Percentiles rank a stretch among this genome's conserved stretches.
These are phyloP conservation scores for Amphibolis antarctica DNA, from an alignment of 106 monocot species.

Conservation along the genomic window DNA sequence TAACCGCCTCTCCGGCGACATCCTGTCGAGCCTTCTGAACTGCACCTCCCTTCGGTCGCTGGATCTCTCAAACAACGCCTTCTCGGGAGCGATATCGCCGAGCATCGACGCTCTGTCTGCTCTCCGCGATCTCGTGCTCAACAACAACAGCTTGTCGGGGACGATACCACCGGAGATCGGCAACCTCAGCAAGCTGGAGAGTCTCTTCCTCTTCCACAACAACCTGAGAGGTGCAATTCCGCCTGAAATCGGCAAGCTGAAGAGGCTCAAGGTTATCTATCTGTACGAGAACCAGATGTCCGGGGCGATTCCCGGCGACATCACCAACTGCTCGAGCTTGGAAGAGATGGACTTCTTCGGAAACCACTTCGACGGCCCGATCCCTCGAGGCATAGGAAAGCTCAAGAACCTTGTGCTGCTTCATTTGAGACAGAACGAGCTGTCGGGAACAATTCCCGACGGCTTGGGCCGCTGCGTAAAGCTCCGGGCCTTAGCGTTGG, in stretches of 20 bases:
- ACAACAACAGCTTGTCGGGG: slow-evolving; percentile 70
- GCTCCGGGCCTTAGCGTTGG: slow-evolving; percentile 57
- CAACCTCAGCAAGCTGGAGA: slow-evolving; percentile 53
- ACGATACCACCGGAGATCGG: slow-evolving; percentile 54
- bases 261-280: slow-evolving; percentile 38
- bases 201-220: slow-evolving; percentile 69
- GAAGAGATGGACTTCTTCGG: slow-evolving; percentile 83
- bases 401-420: slow-evolving; percentile 58
- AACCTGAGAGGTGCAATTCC: slow-evolving; percentile 48
- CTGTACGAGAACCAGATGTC: slow-evolving; percentile 85
- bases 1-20: slow-evolving; percentile 42
- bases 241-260: slow-evolving; percentile 49
- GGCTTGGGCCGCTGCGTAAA: slow-evolving; percentile 62
- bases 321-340: slow-evolving; percentile 56
- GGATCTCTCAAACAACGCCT: slow-evolving; percentile 66
- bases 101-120: slow-evolving; percentile 29
- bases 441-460: slow-evolving; percentile 60
- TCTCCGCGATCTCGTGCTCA: slow-evolving; percentile 48
- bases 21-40: slow-evolving; percentile 26
- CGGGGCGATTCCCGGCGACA: slow-evolving; percentile 52
- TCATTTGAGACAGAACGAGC: slow-evolving; percentile 78
- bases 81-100: slow-evolving; percentile 46
- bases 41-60: slow-evolving; percentile 54
- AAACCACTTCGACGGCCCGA: slow-evolving; percentile 58
- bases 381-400: slow-evolving; percentile 53